phyloP scores from a whole-genome alignment of 2,329 filamentous ascomycete species.

The Colletotrichum gigasporum region DNA sequence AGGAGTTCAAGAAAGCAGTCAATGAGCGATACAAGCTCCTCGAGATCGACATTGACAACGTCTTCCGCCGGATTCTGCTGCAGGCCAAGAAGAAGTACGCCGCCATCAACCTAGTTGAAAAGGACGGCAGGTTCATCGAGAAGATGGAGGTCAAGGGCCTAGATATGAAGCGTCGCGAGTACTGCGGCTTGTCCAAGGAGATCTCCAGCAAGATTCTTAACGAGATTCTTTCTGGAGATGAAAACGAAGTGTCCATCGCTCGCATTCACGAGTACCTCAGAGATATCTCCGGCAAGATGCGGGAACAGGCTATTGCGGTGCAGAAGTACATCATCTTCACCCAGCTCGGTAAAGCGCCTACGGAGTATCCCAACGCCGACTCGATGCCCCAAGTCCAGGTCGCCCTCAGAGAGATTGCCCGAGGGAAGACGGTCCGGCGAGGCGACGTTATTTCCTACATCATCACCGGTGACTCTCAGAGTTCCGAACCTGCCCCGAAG shows the following conservation, averaged over 20 bases:
- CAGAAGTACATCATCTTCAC: slow-evolving; percentile 98
- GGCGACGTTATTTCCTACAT: slow-evolving; percentile 98
- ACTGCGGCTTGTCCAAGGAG: slow-evolving; percentile 94
- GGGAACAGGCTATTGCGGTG: slow-evolving; percentile 76
- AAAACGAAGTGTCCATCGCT: slow-evolving; percentile 85
- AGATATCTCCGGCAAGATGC: slow-evolving; percentile 87
- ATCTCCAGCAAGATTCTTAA: slow-evolving; percentile 91
- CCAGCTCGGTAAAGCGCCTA: slow-evolving; percentile 92
- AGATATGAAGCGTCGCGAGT: slow-evolving; percentile 97
- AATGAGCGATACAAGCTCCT: slow-evolving; percentile 92
- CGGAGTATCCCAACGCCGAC: slow-evolving; percentile 92
- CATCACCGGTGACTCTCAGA: slow-evolving; percentile 79
- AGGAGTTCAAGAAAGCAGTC: slow-evolving; percentile 94
- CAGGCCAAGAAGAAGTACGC: slow-evolving; percentile 99
- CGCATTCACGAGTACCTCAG: slow-evolving; percentile 94
- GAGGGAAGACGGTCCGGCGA: slow-evolving; percentile 87
- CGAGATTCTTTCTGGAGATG: slow-evolving; percentile 93
- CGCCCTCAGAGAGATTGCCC: slow-evolving; percentile 85
- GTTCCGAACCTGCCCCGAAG: slow-evolving; percentile 79
- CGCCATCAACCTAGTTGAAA: slow-evolving; percentile 90
- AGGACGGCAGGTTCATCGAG: slow-evolving; percentile 89
- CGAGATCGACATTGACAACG: slow-evolving; percentile 98
- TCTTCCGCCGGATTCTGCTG: slow-evolving; percentile 91
- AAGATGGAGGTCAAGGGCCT: slow-evolving; percentile 98
- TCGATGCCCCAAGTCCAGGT: slow-evolving; percentile 98